Evolutionary conservation across 2,329 filamentous ascomycete genomes (phyloP).

Genomic region (Pseudovirgaria hyperparasitica): DNA sequence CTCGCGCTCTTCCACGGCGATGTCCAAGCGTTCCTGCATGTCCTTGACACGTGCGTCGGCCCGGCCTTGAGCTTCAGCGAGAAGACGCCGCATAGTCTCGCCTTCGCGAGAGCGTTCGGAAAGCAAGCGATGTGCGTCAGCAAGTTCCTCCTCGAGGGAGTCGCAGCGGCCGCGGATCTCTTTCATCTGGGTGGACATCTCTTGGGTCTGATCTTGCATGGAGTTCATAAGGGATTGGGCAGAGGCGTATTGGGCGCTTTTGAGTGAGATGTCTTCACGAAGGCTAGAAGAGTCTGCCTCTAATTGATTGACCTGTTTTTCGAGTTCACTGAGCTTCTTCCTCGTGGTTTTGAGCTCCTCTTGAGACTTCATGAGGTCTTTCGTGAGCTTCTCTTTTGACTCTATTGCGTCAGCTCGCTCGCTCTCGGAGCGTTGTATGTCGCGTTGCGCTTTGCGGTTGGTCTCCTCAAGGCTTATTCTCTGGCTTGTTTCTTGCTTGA

Average conservation of each 20-base stretch:
- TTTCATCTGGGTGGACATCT: slow-evolving; percentile 83
- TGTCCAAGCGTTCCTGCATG: slow-evolving; percentile 78
- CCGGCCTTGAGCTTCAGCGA: slow-evolving; percentile 74
- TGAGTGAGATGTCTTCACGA: slow-evolving; percentile 71
- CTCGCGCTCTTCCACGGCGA: slow-evolving; percentile 87
- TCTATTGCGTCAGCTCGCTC: slow-evolving; percentile 70
- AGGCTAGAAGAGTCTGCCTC: slow-evolving; percentile 54
- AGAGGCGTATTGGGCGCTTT: slow-evolving; percentile 72
- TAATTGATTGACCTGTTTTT: slow-evolving; percentile 58
- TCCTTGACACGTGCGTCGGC: slow-evolving; percentile 74
- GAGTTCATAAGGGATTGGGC: slow-evolving; percentile 77
- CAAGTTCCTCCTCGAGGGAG: slow-evolving; percentile 80
- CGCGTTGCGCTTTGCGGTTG: slow-evolving; percentile 58
- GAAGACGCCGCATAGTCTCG: slow-evolving; percentile 83
- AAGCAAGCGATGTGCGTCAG: slow-evolving; percentile 75
- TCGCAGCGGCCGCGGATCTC: slow-evolving; percentile 74
- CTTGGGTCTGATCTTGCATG: slow-evolving; percentile 84
- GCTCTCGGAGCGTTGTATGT: slow-evolving; percentile 63
- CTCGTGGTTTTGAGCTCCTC: slow-evolving; percentile 51
- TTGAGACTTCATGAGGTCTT: slow-evolving; percentile 58
- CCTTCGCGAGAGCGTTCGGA: slow-evolving; percentile 81
- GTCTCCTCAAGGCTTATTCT: slow-evolving; percentile 68
- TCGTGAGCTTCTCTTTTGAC: slow-evolving; percentile 54
- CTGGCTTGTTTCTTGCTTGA: slow-evolving; percentile 59
- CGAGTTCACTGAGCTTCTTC: slow-evolving; percentile 55